These are phyloP conservation scores for Massospora cicadina DNA, from an alignment of 371 early-diverging fungal genomes.

Conservation along the genomic window DNA sequence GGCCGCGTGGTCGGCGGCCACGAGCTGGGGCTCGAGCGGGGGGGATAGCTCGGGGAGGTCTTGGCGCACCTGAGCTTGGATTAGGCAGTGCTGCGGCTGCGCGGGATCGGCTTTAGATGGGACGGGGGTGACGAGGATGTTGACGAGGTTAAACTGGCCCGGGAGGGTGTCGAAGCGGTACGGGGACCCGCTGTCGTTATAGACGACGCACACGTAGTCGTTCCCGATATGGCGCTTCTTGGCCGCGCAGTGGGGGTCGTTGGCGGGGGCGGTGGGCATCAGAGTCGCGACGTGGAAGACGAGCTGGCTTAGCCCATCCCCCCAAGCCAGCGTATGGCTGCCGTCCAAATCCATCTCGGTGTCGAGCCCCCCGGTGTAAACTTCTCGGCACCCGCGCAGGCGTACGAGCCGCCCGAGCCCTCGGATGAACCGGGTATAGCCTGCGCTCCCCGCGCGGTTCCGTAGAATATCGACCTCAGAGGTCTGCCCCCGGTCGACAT, in stretches of 20 bases:
- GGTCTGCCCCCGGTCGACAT: slow-evolving; percentile 68
- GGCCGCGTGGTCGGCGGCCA: slow-evolving; percentile 57
- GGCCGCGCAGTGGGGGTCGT: slow-evolving; percentile 50
- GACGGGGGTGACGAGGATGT: slow-evolving; percentile 62
- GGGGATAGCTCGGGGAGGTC: slow-evolving; percentile 78
- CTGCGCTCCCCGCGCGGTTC: slow-evolving; percentile 67
- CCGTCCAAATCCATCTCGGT: slow-evolving; percentile 71
- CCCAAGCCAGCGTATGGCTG: slow-evolving; percentile 58
- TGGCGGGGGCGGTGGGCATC: slow-evolving; percentile 65
- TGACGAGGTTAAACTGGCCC: slow-evolving; percentile 86
- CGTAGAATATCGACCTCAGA: slow-evolving; percentile 67
- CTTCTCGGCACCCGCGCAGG: slow-evolving; percentile 40
- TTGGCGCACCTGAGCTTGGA: slow-evolving; percentile 46
- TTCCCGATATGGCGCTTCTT: slow-evolving; percentile 96
- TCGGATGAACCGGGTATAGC: slow-evolving; percentile 63
- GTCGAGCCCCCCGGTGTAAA: slow-evolving; percentile 82
- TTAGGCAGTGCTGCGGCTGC: slow-evolving; percentile 33
- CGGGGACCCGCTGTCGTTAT: slow-evolving; percentile 66
- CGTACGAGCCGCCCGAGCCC: slow-evolving; percentile 56
- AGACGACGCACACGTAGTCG: slow-evolving; percentile 83
- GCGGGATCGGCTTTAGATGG: not conserved
- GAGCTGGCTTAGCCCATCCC: slow-evolving; percentile 70
- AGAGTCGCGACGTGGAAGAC: slow-evolving; percentile 84
- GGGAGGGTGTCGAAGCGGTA: slow-evolving; percentile 80
- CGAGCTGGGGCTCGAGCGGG: slow-evolving; percentile 54